Evolutionary conservation across 1,284 basidiomycete genomes (phyloP).

Genomic region (Cerioporus squamosus): DNA sequence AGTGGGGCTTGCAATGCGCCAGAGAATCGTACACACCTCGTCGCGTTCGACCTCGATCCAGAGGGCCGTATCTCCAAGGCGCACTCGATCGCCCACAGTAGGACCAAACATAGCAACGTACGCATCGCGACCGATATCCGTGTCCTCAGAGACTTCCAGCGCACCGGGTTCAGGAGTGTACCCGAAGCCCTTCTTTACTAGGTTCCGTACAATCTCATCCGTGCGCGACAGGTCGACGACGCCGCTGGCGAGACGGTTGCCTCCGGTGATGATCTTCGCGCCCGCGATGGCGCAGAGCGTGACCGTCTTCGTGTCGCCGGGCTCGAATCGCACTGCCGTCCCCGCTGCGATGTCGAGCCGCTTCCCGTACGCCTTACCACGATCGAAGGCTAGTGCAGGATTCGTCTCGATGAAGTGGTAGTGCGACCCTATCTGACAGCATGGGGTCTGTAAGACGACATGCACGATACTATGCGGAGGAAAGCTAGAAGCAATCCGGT

Average conservation of each 20-base stretch:
- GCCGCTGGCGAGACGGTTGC: slow-evolving; percentile 78
- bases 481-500: too few species aligned
- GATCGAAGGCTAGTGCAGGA: slow-evolving; percentile 81
- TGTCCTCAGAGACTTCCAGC: slow-evolving; percentile 50
- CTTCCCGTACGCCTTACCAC: slow-evolving; percentile 79
- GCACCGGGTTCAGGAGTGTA: slow-evolving; percentile 67
- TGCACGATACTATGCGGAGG: background rate
- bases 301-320: slow-evolving; percentile 88
- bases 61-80: slow-evolving; percentile 88
- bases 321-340: slow-evolving; percentile 96
- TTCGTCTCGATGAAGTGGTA: slow-evolving; percentile 96
- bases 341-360: slow-evolving; percentile 93
- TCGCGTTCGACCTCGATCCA: slow-evolving; percentile 96
- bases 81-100: slow-evolving; percentile 87
- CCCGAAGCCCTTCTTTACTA: slow-evolving; percentile 61
- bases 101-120: slow-evolving; percentile 96
- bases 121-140: slow-evolving; percentile 61
- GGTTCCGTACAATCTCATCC: slow-evolving; percentile 48
- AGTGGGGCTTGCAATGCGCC: background rate
- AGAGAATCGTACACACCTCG: slow-evolving; percentile 49
- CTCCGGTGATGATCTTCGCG: slow-evolving; percentile 73
- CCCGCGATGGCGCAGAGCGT: slow-evolving; percentile 85
- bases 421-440: slow-evolving; percentile 81
- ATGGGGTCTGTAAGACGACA: background rate
- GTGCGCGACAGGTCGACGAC: slow-evolving; percentile 46